Base-by-base conservation (phyloP, 1,139 yeast genomes). In the Lodderomyces metapsilosis region DNA sequence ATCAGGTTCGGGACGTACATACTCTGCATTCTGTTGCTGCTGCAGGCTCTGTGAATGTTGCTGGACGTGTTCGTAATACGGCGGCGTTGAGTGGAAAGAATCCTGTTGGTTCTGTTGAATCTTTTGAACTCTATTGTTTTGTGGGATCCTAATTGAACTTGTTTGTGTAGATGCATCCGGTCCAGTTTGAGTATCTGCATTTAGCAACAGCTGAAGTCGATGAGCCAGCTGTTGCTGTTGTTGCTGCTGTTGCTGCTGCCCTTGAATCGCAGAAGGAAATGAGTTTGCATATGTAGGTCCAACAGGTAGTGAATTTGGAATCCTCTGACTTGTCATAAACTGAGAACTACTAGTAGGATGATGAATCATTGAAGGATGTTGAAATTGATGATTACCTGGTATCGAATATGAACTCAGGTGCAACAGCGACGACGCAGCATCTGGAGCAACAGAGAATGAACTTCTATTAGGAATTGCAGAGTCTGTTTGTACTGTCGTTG, bases 1-100 rank as follows among this genome's bases (percentile, higher is more conserved):
- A 43, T 71, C 77, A 2, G 76, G 73, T 41, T 64, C 70, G 10
- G 55, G 52, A 8, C 49, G 50, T 4, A 46, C 42, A 37, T 43
- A 48, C 36, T 42, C 41, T 39, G 36, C 44, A 20, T n/a, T n/a
- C n/a, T n/a, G n/a, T 22, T 21, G 35, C 20, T 37, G 30, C 8
- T 36, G 28, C 18, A 20, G 40, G 3, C 18, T 10, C 24, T 25
- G 40, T 12, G 17, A 13, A 11, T 13, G 34, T 22, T 37, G 46
- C 15, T 31, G 32, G 3, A 20, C 24, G 15, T 32, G 23, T 13
- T 32, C 35, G 11, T 20, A 32, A n/a, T 32, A 32, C 2, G 24
- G 24, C 15, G 35, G 24, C 10, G 35, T 32, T 11, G 35, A 20
- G 24, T 21, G 24, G n/a, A 11, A 21, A 4, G 35, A 32, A 20